Evolutionary conservation across 306 rosid species (phyloP), one percentile per base, ranked within the genome.

Genomic region (Hylodesmum podocarpum): DNA sequence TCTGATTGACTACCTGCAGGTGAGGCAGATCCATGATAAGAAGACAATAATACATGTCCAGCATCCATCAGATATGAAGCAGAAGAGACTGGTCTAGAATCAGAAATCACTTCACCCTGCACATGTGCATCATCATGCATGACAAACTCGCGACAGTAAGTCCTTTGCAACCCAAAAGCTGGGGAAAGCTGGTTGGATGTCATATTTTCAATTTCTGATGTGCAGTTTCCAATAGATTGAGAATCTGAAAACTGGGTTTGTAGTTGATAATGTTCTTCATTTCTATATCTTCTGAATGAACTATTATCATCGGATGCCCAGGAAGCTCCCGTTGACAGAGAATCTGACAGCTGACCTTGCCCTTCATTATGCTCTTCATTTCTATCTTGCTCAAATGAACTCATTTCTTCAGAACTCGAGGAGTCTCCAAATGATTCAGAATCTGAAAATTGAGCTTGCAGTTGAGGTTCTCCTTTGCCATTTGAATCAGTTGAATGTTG

Each of bases 401-500:
- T 72, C 81, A 83, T 87, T 54, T 88, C 88, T 31, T 96, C 94
- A 18, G 98, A 86, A 59, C 69, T 73, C 13, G 87, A 87, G 67
- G 91, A 88, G 80, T 86, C 86, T 75, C 85, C 89, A 75, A 79
- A 70, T 54, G 99, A 91, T 66, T 72, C 91, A 72, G 92, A 78
- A 85, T 86, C 91, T 5, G 85, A 88, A 78, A 85, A 80, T 55
- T 27, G 93, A 84, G 88, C 88, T 84, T 57, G 89, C 15, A 62
- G 65, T 70, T 84, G 83, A 53, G 79, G 78, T 73, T 87, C 96
- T 15, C 77, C 89, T 76, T 82, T 84, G 50, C 83, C 93, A 79
- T 87, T 78, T 39, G 80, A 81, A 82, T 77, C 86, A 67, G 73
- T 83, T 79, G 65, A 33, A 59, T 69, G 81, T 62, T 57, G 86